Base-by-base conservation (phyloP, 1,284 basidiomycete species). In the Moesziomyces parantarcticus region DNA sequence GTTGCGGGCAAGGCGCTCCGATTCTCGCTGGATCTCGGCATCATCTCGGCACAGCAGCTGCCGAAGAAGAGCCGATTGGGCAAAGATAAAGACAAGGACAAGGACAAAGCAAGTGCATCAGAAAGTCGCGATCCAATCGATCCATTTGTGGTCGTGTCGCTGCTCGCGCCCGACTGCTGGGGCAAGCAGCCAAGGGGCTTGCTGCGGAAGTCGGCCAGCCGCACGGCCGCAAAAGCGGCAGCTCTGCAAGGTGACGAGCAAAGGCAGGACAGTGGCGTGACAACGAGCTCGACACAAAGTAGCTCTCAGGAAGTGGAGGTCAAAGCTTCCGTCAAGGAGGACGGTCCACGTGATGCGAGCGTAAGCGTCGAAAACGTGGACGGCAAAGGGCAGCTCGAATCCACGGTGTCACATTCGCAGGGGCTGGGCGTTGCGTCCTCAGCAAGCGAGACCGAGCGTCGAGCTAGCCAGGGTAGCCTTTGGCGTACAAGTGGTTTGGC, bases 31-130 rank as follows among this genome's bases (percentile, higher is more conserved):
- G 68, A 73, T 25, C 58, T 80, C 5, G 59, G 22, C 20, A 87
- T 97, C 76, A 91, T 99, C 66, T 97, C 95, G 3, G 96, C 92
- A 1, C 95, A 98, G 84, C 93, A 96, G 79, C 88, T 98, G 0
- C 95, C 94, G 7, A 71, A 79, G 47, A 70, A 75, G 56, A 65
- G 53, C 41, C 75, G 75, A 26, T 52, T 46, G 3, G 52, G 39
- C 32, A 25, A 58, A 5, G 67, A 71, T 3, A 78, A 73, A 51
- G 78, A 78, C 20, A 74, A 58, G 25, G 71, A 77, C 21, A 65
- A 62, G n/a, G 52, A 32, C 8, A 11, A 45, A 10, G 20, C n/a
- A 16, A 42, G 25, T n/a, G 43, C 46, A 29, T 29, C 29, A 16
- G 67, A 74, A 13, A 59, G 18, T 14, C 68, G 70, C 22, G 74